Evolutionary conservation across 2,329 filamentous ascomycete species (phyloP).

Genomic region (Chaetomium sp.): DNA sequence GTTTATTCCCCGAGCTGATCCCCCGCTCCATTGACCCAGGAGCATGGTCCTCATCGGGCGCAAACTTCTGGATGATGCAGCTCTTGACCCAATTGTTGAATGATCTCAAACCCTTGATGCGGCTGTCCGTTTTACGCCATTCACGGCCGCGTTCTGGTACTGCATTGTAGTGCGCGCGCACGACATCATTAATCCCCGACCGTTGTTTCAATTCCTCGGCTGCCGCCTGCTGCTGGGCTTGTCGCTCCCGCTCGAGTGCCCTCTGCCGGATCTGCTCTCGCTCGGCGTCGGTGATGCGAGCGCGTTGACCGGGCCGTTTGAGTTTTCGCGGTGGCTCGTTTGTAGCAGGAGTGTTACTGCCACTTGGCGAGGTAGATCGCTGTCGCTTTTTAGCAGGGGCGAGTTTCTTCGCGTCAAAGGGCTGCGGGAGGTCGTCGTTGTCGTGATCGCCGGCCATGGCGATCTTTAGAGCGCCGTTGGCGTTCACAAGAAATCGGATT

Average conservation of each 20-base stretch:
- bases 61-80: constrained; percentile 94
- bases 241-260: constrained; percentile 48
- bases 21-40: constrained; percentile 52
- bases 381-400: constrained; percentile 54
- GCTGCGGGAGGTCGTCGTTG: constrained; percentile 47
- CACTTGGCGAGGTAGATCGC: constrained; percentile 42
- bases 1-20: constrained; percentile 45
- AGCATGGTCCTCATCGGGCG: constrained; percentile 67
- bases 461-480: not conserved
- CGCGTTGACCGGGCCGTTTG: constrained; percentile 61
- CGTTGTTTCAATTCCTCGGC: constrained; percentile 37
- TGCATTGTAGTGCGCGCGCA: constrained; percentile 90
- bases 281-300: constrained; percentile 61
- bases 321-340: constrained; percentile 52
- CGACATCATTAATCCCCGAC: constrained; percentile 72
- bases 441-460: constrained; percentile 19
- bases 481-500: not conserved
- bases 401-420: constrained; percentile 53
- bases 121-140: constrained; percentile 89
- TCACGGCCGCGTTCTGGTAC: constrained; percentile 89
- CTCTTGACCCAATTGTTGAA: constrained; percentile 99
- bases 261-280: constrained; percentile 60
- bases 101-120: constrained; percentile 87
- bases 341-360: constrained; percentile 8
- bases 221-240: constrained; percentile 31